Base-by-base conservation (phyloP, 1,284 basidiomycete species). In the Trametes versicolor region DNA sequence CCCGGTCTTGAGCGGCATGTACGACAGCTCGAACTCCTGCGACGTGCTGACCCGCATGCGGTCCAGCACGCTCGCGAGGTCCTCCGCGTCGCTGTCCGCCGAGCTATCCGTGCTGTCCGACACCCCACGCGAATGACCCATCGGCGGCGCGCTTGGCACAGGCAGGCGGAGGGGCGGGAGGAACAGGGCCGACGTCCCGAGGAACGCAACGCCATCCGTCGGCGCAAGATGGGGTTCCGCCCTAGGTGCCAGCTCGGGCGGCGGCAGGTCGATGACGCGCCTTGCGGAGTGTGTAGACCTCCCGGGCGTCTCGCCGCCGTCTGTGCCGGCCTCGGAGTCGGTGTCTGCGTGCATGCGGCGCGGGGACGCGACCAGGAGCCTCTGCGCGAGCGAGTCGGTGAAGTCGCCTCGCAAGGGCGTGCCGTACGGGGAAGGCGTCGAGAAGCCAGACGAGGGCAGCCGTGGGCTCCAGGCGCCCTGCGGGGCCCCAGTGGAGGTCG, bases 1-100 rank as follows among this genome's bases (percentile, higher is more conserved):
- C 0, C 92, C 91, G 8, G 77, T 80, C 53, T 75, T 78, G 27
- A 83, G 72, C 0, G 89, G 82, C 43, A 91, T 60, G 64, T 86
- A 93, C 10, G 83, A 79, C 53, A 92, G 78, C 62, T 87, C 83
- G 61, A 93, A 91, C 27, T 87, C 83, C 67, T 85, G 84, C 17
- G 75, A 74, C 2, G 62, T 70, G 25, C 70, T 65, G 48, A 68
- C 69, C 63, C 68, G 71, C 32, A 70, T 62, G 12, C 68, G 43
- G 48, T 69, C 62, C 12, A 62, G 67, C 37, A 55, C 59, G 41
- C 68, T 65, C 32, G 78, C 57, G n/a, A 55, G 76, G 8, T 78
- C 79, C 64, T 85, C 80, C 23, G 69, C 68, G 29, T 71, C 72
- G 62, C 76, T 78, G 27, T 71, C 74, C 2, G 69, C 65, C 17